phyloP scores from a whole-genome alignment of 2,329 filamentous ascomycete genomes.

The Stemphylium lycopersici region DNA sequence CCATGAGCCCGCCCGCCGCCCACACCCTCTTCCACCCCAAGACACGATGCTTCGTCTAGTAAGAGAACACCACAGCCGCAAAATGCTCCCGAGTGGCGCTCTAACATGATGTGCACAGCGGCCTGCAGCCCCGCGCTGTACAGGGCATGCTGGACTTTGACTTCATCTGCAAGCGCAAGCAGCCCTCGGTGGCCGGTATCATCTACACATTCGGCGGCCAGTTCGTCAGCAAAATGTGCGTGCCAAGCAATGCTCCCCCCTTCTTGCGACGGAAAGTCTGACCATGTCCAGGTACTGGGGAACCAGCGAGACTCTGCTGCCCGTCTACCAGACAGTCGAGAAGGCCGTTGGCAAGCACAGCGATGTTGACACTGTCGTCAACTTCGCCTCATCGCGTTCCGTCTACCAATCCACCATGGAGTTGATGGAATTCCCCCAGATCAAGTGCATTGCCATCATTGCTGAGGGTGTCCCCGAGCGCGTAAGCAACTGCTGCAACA shows the following conservation, averaged over 20 bases:
- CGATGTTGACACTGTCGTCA: slow-evolving; percentile 97
- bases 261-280: slow-evolving; percentile 22
- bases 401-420: slow-evolving; percentile 99
- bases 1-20: slow-evolving; percentile 83
- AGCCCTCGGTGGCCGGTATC: slow-evolving; percentile 95
- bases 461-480: slow-evolving; percentile 98
- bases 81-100: slow-evolving; percentile 1
- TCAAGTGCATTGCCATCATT: slow-evolving; percentile 99
- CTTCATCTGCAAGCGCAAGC: slow-evolving; percentile 99
- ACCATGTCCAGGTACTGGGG: slow-evolving; percentile 79
- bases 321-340: slow-evolving; percentile 92
- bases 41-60: slow-evolving; percentile 99
- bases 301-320: slow-evolving; percentile 97
- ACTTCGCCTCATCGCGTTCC: slow-evolving; percentile 98
- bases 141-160: slow-evolving; percentile 88
- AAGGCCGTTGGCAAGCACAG: slow-evolving; percentile 97
- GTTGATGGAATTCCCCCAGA: slow-evolving; percentile 94
- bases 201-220: slow-evolving; percentile 99
- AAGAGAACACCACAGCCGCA: slow-evolving; percentile 47
- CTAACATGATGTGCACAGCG: slow-evolving; percentile 57
- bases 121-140: slow-evolving; percentile 84
- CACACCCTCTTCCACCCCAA: slow-evolving; percentile 98
- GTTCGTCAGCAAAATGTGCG: slow-evolving; percentile 99
- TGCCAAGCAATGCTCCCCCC: slow-evolving; percentile 30
- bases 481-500: slow-evolving; percentile 61